Evolutionary conservation across 805 yeast species (phyloP), one percentile per base, ranked within the genome.

Genomic region (Ogataea neopini): DNA sequence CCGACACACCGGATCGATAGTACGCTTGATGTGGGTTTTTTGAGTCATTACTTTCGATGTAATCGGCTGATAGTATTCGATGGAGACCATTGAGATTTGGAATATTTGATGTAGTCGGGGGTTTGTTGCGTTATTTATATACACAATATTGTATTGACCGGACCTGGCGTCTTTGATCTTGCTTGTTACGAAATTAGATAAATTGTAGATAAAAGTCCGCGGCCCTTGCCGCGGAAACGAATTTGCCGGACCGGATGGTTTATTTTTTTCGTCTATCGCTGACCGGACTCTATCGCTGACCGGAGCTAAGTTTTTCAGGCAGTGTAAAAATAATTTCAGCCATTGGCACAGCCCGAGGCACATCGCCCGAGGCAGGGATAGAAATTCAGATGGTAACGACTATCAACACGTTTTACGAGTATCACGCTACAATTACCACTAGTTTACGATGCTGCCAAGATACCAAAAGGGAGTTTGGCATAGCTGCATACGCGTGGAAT

Each of bases 1-100:
- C 52, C 11, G 47, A 36, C 28, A 63, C 43, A 11, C 35, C 22
- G 19, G 56, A 50, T 8, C 44, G 40, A 45, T 52, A 44, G 26
- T 39, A 47, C 13, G 40, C 36, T 25, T 45, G 38, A 22, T 44
- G 28, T 46, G 45, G 39, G 40, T 7, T 17, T 19, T 38, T 45
- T 18, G 42, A 2, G 42, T 39, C 42, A 39, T 39, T 39, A 3
- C 15, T 34, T 3, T 19, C 11, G n/a, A 11, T 3, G 23, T 3
- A 6, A 18, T 17, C 22, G 22, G 22, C 10, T 10, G 23, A 2
- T 34, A 13, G 19, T 17, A 14, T 9, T 19, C 13, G 17, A 5
- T 34, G 37, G 22, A 3, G 9, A 3, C 5, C 13, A 19, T 3
- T 17, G 7, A 18, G 9, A 17, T n/a, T 22, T n/a, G 11, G 18